Base-by-base conservation (phyloP, 805 yeast genomes). In the Ogataea methylovora region DNA sequence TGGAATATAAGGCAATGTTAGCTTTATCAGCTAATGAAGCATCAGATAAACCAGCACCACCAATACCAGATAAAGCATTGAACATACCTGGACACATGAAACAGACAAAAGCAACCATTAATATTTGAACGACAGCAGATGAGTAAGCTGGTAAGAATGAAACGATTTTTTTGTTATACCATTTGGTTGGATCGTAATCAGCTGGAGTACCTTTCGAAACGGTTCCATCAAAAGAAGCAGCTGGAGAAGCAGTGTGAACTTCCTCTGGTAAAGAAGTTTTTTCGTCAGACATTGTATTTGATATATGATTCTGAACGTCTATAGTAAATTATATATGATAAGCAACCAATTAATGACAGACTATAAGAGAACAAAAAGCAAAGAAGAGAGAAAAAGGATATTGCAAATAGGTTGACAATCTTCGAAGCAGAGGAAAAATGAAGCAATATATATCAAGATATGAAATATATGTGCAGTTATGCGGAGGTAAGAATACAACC, bases 51-150 rank as follows among this genome's bases (percentile, higher is more conserved):
- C 70, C 69, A 19, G 69, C 61, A 41, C 67, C 71, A 33, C 74
- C 74, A 32, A 71, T 55, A 45, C 76, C 76, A 21, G 65, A 46
- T 29, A 71, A 55, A 35, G 77, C 74, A 38, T 69, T 71, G 54
- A 51, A 71, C 65, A 67, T 65, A 38, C 73, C 74, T 1, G 75
- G 72, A 16, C 72, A 63, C 61, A 69, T 54, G 46, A 69, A 69
- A 22, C 68, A 49, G 7, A 65, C 69, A 43, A 68, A 69, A 9
- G 73, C 56, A 44, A 67, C 55, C 61, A 69, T 53, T 18, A 69
- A 58, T 13, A 68, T 53, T 49, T 69, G 76, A 30, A 58, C 50
- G 49, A 58, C 53, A 31, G 67, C 55, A 39, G 57, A 49, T 2
- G 71, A 65, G 49, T 58, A 67, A 2, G 58, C 54, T 1, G 68